Evolutionary conservation across 2,329 filamentous ascomycete species (phyloP).

Genomic region (Diaporthe longicolla): DNA sequence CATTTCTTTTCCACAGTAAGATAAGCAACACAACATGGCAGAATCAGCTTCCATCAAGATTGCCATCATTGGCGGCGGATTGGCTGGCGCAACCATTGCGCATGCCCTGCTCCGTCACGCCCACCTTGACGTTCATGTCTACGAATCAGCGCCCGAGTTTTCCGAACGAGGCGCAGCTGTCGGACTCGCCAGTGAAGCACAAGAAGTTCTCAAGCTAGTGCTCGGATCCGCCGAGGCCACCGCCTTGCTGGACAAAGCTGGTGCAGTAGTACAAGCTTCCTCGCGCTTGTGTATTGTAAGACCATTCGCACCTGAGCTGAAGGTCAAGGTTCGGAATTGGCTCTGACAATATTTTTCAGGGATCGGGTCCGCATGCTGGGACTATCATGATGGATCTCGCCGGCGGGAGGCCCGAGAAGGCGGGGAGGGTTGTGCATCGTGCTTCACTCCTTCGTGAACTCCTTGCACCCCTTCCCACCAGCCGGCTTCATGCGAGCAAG

Average conservation of each 20-base stretch:
- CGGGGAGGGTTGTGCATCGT: slow-evolving; percentile 44
- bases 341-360: slow-evolving; percentile 29
- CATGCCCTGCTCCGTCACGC: slow-evolving; percentile 44
- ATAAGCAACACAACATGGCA: slow-evolving; percentile 2
- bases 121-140: slow-evolving; percentile 46
- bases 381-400: slow-evolving; percentile 42
- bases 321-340: neutral
- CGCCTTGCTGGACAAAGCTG: slow-evolving; percentile 41
- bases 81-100: slow-evolving; percentile 44
- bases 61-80: slow-evolving; percentile 47
- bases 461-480: slow-evolving; percentile 41
- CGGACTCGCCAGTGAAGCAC: slow-evolving; percentile 42
- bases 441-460: slow-evolving; percentile 45
- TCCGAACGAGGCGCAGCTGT: slow-evolving; percentile 47
- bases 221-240: slow-evolving; percentile 24
- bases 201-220: slow-evolving; percentile 42
- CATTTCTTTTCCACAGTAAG: neutral
- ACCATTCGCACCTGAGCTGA: neutral
- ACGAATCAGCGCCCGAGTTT: slow-evolving; percentile 46
- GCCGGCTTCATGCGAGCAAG: slow-evolving; percentile 43
- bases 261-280: slow-evolving; percentile 40
- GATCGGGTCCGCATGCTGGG: slow-evolving; percentile 41
- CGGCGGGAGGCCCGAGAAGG: slow-evolving; percentile 32
- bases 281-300: slow-evolving; percentile 35
- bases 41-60: slow-evolving; percentile 37